Base-by-base conservation (phyloP, 352 stramenopile genomes). In the Pythium sukuiense region DNA sequence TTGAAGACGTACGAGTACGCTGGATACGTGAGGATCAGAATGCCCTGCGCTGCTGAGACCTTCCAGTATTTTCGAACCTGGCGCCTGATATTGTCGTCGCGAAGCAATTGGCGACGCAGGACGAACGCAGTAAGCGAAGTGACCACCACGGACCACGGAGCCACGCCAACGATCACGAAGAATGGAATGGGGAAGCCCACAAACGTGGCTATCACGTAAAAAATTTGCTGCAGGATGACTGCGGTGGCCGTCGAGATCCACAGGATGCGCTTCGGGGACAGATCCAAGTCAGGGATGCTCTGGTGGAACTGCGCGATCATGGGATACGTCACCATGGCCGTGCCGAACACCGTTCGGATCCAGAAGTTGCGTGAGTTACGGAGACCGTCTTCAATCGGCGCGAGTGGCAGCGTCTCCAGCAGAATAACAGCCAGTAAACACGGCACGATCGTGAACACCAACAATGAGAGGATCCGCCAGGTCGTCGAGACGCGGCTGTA, bases 1-100 rank as follows among this genome's bases (percentile, higher is more conserved):
- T 46, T 39, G 49, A 60, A 66, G 3, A 66, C 20, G 50, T 37
- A 52, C 18, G 24, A 26, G 60, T 66, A 66, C 18, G 50, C 35
- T 8, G 60, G 60, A 33, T 66, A 66, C 20, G 46, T 33, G 12
- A 66, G 3, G 7, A 48, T 66, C 11, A 60, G 50, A 4, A 41
- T 12, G 8, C 5, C 24, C 29, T 63, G 57, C 12, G 57, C 55
- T 12, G 35, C 50, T 14, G 33, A 59, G 3, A 59, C 14, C 33
- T 30, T 30, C 53, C 18, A 39, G 53, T 59, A 43, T 13, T 45
- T 59, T 7, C 53, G 53, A 29, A 59, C 33, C 45, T 41, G 16
- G 29, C 8, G 26, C 26, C 29, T 12, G 29, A 59, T 41, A 8
- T 12, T n/a, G 18, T 33, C 29, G 35, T 61, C 18, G 2, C 35